Conservation (phyloP, 2,329 filamentous ascomycete genomes). For the Pyricularia grisea region DNA sequence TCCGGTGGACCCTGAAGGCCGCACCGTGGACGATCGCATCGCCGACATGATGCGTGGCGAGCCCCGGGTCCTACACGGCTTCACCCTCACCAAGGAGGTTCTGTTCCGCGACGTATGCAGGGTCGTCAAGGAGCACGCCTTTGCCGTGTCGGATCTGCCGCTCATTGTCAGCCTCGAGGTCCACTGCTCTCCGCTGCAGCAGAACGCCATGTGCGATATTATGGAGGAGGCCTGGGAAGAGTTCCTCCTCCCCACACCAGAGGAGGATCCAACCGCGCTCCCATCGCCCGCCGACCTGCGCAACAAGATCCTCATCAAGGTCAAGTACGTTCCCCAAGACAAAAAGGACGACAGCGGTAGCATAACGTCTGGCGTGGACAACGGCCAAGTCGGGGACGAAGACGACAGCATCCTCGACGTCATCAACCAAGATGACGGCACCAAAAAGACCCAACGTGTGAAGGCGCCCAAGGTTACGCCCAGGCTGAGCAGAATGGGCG, state of each 20-base stretch:
- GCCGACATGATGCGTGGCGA: slow-evolving; percentile 33
- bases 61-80: slow-evolving; percentile 75
- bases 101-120: slow-evolving; percentile 79
- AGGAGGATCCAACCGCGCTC: slow-evolving; percentile 38
- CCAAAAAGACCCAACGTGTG: slow-evolving; percentile 1
- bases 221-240: slow-evolving; percentile 79
- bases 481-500: slow-evolving; percentile 62
- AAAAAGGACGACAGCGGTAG: background rate
- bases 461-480: slow-evolving; percentile 54
- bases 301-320: slow-evolving; percentile 76
- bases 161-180: slow-evolving; percentile 94
- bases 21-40: background rate
- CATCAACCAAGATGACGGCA: slow-evolving; percentile 26
- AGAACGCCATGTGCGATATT: slow-evolving; percentile 84
- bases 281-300: slow-evolving; percentile 62
- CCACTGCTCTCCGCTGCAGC: slow-evolving; percentile 71
- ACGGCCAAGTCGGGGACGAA: background rate
- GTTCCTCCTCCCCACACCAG: slow-evolving; percentile 52
- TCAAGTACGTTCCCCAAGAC: slow-evolving; percentile 53
- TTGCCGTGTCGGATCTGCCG: slow-evolving; percentile 65
- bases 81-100: slow-evolving; percentile 87
- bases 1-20: background rate
- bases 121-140: slow-evolving; percentile 71
- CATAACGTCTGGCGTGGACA: slow-evolving; percentile 13
- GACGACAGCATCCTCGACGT: slow-evolving; percentile 13